Percentiles rank a stretch among this genome's conserved stretches.
These are phyloP conservation scores for Cucurbita maxima DNA, from an alignment of 306 rosid genomes.

Conservation along the genomic window DNA sequence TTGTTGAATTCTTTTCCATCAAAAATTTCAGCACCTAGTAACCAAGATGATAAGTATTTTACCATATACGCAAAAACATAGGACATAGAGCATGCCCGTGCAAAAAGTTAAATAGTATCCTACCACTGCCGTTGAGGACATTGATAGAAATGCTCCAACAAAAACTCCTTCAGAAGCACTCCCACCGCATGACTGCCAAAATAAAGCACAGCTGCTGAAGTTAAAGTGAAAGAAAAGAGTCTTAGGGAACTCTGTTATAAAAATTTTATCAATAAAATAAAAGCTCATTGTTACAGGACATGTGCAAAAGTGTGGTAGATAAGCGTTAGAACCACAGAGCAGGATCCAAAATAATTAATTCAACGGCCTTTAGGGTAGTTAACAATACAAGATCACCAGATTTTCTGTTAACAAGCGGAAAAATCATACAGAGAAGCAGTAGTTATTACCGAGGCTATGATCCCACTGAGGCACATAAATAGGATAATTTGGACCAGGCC, in stretches of 20 bases:
- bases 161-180: conserved; percentile 91
- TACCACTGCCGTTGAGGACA: conserved; percentile 95
- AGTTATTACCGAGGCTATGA: conserved; percentile 70
- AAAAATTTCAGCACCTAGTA: conserved; percentile 76
- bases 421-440: background rate
- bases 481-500: conserved; percentile 87
- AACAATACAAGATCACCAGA: background rate
- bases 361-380: background rate
- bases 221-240: conserved; percentile 10
- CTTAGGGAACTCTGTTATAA: background rate
- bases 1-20: conserved; percentile 75
- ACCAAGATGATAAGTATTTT: background rate
- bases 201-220: conserved; percentile 17
- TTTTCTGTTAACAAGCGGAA: background rate
- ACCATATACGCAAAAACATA: background rate
- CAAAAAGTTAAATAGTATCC: conserved; percentile 5
- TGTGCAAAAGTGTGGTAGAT: background rate
- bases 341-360: background rate
- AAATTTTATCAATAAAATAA: background rate
- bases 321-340: background rate
- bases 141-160: conserved; percentile 82
- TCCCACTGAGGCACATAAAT: conserved; percentile 92
- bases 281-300: background rate
- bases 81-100: background rate
- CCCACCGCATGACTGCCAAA: conserved; percentile 94